A percentile compares a stretch with the other conserved stretches of the same genome.
Conservation (phyloP, 108 stramenopile genomes). For the Asterionellopsis glacialis region DNA sequence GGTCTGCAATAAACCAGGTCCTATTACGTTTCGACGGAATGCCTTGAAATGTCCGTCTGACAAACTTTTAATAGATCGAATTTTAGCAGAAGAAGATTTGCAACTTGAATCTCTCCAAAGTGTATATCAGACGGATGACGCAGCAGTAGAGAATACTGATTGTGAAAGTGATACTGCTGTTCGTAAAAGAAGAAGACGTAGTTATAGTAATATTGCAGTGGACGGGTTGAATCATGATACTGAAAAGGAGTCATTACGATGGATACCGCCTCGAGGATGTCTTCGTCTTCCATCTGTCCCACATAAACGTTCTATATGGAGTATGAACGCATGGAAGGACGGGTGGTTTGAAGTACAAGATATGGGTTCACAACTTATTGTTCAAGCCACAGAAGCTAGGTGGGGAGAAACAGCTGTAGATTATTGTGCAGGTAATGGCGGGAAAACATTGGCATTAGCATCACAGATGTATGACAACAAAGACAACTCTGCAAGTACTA, state of each 20-base stretch:
- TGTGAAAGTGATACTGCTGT: neutral
- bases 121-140: neutral
- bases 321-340: slow-evolving; percentile 36
- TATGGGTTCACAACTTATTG: slow-evolving; percentile 47
- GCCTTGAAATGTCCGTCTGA: slow-evolving; percentile 1
- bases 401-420: slow-evolving; percentile 29
- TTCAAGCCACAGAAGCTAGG: slow-evolving; percentile 23
- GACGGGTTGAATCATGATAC: neutral
- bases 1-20: slow-evolving; percentile 8
- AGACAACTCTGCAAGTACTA: no score
- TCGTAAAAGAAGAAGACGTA: no score
- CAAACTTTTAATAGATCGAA: neutral
- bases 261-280: slow-evolving; percentile 3
- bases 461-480: slow-evolving; percentile 10
- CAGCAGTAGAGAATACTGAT: neutral
- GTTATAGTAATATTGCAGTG: no score
- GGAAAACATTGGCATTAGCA: slow-evolving; percentile 43
- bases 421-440: slow-evolving; percentile 55
- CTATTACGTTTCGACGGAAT: slow-evolving; percentile 9
- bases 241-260: neutral
- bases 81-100: neutral
- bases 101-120: neutral
- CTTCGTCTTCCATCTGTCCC: neutral
- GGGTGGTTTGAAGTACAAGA: slow-evolving; percentile 57
- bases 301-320: slow-evolving; percentile 40